phyloP scores from a whole-genome alignment of 345 rosid genomes.

The Litchi chinensis region DNA sequence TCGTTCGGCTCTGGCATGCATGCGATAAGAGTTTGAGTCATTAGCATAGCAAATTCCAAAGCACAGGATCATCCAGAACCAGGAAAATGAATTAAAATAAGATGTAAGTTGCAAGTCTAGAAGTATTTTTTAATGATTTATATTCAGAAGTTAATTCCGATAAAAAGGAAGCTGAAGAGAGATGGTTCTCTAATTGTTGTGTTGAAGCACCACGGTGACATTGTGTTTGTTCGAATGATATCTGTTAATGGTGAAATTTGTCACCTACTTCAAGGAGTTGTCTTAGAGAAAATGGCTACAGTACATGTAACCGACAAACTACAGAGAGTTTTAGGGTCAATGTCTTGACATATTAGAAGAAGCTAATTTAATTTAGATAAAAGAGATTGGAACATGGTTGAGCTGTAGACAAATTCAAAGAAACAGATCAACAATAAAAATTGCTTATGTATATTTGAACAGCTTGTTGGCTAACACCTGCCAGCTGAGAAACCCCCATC shows the following conservation, averaged over 20 bases:
- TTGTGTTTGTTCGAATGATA: conserved; percentile 30
- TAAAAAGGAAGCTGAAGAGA: not conserved
- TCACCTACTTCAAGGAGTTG: too few relatives aligned
- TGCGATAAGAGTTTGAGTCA: too few relatives aligned
- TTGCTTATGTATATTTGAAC: not conserved
- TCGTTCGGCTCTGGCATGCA: too few relatives aligned
- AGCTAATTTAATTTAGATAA: not conserved
- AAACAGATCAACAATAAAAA: not conserved
- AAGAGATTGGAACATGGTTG: not conserved
- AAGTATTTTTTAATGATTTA: not conserved
- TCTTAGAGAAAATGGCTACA: too few relatives aligned
- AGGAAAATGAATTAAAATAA: too few relatives aligned
- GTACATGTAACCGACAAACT: too few relatives aligned
- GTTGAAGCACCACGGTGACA: conserved; percentile 36
- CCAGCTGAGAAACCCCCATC: conserved; percentile 33
- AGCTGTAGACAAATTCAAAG: not conserved
- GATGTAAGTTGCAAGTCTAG: not conserved
- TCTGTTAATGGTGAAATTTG: too few relatives aligned
- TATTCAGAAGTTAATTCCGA: not conserved
- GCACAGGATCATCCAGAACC: too few relatives aligned
- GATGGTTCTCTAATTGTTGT: conserved; percentile 18
- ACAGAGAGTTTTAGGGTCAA: too few relatives aligned
- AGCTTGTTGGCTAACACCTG: not conserved
- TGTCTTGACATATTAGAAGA: not conserved
- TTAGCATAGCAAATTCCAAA: too few relatives aligned